phyloP scores from a whole-genome alignment of 2,329 filamentous ascomycete species.

The Penicillium sp. region DNA sequence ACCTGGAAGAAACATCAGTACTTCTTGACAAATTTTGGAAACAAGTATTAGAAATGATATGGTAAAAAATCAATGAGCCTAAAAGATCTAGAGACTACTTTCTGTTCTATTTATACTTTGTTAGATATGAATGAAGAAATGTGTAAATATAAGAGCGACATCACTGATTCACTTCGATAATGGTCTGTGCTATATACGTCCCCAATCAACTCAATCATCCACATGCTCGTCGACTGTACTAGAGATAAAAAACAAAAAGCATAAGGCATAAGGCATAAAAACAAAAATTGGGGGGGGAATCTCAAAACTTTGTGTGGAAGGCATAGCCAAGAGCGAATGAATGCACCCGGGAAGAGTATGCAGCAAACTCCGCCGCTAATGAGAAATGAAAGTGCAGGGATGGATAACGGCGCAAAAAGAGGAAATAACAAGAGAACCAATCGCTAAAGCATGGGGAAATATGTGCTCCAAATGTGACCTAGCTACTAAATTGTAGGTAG shows the following conservation, averaged over 20 bases:
- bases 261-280: not conserved
- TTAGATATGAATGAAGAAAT: not conserved
- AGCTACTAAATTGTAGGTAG: not conserved
- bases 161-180: conserved; percentile 7
- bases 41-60: too few species aligned
- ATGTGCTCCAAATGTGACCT: not conserved
- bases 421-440: conserved; percentile 6
- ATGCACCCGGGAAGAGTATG: conserved; percentile 22
- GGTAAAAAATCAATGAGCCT: too few species aligned
- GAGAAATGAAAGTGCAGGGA: conserved; percentile 17
- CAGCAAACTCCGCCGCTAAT: conserved; percentile 29
- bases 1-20: too few species aligned
- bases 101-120: too few species aligned
- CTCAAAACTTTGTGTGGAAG: conserved; percentile 15
- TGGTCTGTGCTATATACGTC: conserved; percentile 20
- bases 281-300: conserved; percentile 19
- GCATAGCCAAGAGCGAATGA: conserved; percentile 19
- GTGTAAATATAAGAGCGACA: not conserved
- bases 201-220: conserved; percentile 11
- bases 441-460: conserved; percentile 2
- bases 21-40: too few species aligned
- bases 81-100: too few species aligned
- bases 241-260: conserved; percentile 7
- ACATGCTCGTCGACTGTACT: conserved; percentile 20
- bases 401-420: not conserved